These are phyloP conservation scores for Populus davidiana DNA, from an alignment of 345 rosid species.

Conservation along the genomic window DNA sequence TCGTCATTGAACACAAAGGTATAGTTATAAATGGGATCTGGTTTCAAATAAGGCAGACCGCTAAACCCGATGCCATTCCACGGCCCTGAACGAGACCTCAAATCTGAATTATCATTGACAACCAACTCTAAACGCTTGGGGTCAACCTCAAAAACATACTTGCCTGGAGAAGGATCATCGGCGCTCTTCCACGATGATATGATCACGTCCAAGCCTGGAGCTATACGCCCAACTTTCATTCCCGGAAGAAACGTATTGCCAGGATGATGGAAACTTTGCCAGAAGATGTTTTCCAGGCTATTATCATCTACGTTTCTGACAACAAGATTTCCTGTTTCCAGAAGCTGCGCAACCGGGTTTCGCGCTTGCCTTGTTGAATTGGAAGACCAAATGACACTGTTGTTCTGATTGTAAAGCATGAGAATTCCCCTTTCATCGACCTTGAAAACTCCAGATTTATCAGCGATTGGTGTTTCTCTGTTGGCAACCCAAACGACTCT, in stretches of 20 bases:
- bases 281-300: not conserved
- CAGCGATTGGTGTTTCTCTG: not conserved
- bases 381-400: conserved; percentile 13
- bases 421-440: conserved; percentile 1
- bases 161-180: not conserved
- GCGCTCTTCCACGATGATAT: not conserved
- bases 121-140: not conserved
- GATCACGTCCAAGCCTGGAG: not conserved
- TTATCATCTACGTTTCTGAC: not conserved
- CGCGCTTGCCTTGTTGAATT: not conserved
- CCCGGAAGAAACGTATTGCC: conserved; percentile 1
- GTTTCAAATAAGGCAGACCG: not conserved
- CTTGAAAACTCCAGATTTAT: not conserved
- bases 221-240: not conserved
- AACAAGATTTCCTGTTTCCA: conserved; percentile 9
- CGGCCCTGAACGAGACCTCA: not conserved
- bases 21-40: not conserved
- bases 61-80: conserved; percentile 4
- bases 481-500: conserved; percentile 12
- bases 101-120: not conserved
- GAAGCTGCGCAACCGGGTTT: conserved; percentile 8
- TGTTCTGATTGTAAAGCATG: not conserved
- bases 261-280: conserved; percentile 19
- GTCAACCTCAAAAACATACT: not conserved
- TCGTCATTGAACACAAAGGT: not conserved